Conservation (phyloP, 305 asterid species). For the Nicotiana rustica region DNA sequence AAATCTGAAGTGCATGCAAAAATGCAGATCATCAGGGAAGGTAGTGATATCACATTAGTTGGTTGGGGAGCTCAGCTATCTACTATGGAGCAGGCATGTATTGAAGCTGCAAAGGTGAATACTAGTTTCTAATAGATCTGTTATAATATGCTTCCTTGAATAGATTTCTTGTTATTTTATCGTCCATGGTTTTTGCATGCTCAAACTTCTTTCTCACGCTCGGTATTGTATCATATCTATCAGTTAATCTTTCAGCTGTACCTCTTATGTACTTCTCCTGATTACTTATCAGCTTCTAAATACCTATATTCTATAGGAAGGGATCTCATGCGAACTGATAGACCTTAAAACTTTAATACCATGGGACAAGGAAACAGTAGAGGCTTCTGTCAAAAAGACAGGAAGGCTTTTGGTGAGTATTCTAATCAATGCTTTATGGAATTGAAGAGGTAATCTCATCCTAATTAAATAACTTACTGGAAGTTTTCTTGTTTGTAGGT, state of each 20-base stretch:
- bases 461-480: background rate
- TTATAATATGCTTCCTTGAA: background rate
- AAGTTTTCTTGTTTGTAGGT: slow-evolving; percentile 50
- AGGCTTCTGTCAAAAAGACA: slow-evolving; percentile 90
- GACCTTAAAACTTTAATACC: slow-evolving; percentile 93
- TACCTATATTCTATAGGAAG: slow-evolving; percentile 61
- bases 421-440: background rate
- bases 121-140: slow-evolving; percentile 7
- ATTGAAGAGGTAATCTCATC: slow-evolving; percentile 6
- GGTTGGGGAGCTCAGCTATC: slow-evolving; percentile 99
- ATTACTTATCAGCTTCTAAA: background rate
- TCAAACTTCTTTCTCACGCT: slow-evolving; percentile 1
- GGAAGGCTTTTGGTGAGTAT: slow-evolving; percentile 85
- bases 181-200: slow-evolving; percentile 21
- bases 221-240: slow-evolving; percentile 12
- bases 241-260: slow-evolving; percentile 10
- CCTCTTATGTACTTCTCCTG: background rate
- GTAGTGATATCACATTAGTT: slow-evolving; percentile 89
- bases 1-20: slow-evolving; percentile 29
- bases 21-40: slow-evolving; percentile 86
- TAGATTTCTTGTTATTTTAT: background rate
- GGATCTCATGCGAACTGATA: slow-evolving; percentile 94
- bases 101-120: slow-evolving; percentile 86
- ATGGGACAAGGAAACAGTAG: slow-evolving; percentile 97
- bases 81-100: slow-evolving; percentile 83